Evolutionary conservation across 2,329 filamentous ascomycete genomes (phyloP), one percentile per base, ranked within the genome.

Genomic region (Teratosphaeria pseudoeucalypti): DNA sequence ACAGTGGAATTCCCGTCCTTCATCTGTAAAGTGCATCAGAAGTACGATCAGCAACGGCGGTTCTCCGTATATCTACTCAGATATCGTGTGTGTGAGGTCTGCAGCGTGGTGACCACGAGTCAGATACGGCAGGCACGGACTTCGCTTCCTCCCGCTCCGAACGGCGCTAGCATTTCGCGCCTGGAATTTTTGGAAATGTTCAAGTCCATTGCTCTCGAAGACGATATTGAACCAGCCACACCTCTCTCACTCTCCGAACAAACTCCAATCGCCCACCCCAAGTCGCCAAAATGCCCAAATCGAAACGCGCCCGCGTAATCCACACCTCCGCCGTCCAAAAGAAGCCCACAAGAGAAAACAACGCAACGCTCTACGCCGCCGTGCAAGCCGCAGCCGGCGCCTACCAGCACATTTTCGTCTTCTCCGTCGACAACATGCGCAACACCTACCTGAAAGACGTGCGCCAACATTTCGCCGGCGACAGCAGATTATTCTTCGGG

Each of bases 361-460:
- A 92, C 75, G 84, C 92, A 72, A 86, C 87, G 72, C 87, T 97
- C 64, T 96, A 92, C 78, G 81, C 87, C 76, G 90, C 89, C 75
- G 88, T 99, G 65, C 90, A 91, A 75, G 87, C 92, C 73, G 86
- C 86, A 71, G 82, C 95, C 62, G 87, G 91, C 72, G 80, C 89
- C 71, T 96, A 92, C 81, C 84, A 91, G 76, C 85, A 92, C 81
- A 88, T 92, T 78, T 95, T 95, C 77, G 89, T 96, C 73, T 95
- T 99, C 75, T 83, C 84, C 70, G 87, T 99, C 67, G 89, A 95
- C 73, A 96, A 97, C 80, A 96, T 96, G 90, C 90, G 94, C 74
- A 99, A 99, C 79, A 95, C 87, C 68, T 92, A 96, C 76, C 79
- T 97, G 70, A 96, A 96, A 79, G 85, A 90, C 70, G 89, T 97